Evolutionary conservation across 2,329 filamentous ascomycete species (phyloP), one percentile per base, ranked within the genome.

Genomic region (Neurospora sp.): DNA sequence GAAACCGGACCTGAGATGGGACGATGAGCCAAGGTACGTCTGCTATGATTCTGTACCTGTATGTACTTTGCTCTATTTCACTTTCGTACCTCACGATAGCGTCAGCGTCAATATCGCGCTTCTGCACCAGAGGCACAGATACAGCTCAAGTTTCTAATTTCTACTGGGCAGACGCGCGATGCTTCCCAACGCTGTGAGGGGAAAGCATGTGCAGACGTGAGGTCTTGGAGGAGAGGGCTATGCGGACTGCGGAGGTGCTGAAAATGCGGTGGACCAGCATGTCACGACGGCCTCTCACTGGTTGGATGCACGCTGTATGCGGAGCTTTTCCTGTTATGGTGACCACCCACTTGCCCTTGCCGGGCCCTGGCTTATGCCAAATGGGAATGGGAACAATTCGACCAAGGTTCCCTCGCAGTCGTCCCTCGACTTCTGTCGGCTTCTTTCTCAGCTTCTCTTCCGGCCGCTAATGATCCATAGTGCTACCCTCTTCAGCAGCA

Each of bases 401-500:
- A 39, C 40, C 66, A 40, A 72, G 66, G 46, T 66, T 67, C 52
- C 23, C 23, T 70, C 66, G 40, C 67, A 71, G 71, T n/a, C 58
- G 71, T 75, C 73, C 73, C 69, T 74, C 67, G 38, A n/a, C 70
- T 75, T 76, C 75, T 72, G 43, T 75, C 69, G 70, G 73, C 66
- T 76, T 76, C 75, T 75, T 69, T 73, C 69, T 73, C 73, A 72
- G 71, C 71, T 72, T 68, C 68, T 66, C 40, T 66, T 46, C 68
- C 68, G 58, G 52, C 70, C 71, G 68, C 70, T 73, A 72, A 42
- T 69, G 42, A 71, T 68, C 70, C 71, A 73, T 62, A 62, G 52
- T 62, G 52, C 52, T 33, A 67, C 52, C 52, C 23, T 62, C 52
- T 17, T 33, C 52, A 38, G 70, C 43, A 9, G 70, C 19, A 52